These are phyloP conservation scores for Neofusicoccum kwambonambiense DNA, from an alignment of 2,329 filamentous ascomycete species.

Conservation along the genomic window DNA sequence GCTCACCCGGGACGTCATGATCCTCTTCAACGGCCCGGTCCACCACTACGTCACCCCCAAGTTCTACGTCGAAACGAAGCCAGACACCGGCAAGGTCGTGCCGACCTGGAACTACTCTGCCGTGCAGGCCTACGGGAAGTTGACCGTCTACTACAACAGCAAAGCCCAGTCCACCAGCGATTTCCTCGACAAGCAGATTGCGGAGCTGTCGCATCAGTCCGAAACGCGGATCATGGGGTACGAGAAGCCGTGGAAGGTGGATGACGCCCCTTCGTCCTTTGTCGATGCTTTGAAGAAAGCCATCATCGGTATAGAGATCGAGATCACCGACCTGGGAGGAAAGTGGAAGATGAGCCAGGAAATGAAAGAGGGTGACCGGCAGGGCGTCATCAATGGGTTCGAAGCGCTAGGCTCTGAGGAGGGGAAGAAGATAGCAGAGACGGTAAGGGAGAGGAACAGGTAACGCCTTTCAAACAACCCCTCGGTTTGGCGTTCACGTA, in stretches of 20 bases:
- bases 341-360: slow-evolving; percentile 51
- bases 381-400: slow-evolving; percentile 61
- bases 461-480: no score
- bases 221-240: slow-evolving; percentile 60
- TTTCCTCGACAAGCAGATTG: slow-evolving; percentile 54
- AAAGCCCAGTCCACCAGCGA: slow-evolving; percentile 43
- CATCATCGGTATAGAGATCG: slow-evolving; percentile 42
- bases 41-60: slow-evolving; percentile 69
- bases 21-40: slow-evolving; percentile 59
- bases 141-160: slow-evolving; percentile 54
- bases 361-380: slow-evolving; percentile 50
- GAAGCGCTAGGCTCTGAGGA: slow-evolving; percentile 41
- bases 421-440: slow-evolving; percentile 29
- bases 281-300: slow-evolving; percentile 44
- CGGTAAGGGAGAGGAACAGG: slow-evolving; percentile 30
- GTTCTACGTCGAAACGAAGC: slow-evolving; percentile 67
- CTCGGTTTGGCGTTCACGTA: no score
- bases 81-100: slow-evolving; percentile 63
- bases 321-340: slow-evolving; percentile 26
- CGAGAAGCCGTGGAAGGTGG: slow-evolving; percentile 55
- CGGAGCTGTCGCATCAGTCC: slow-evolving; percentile 51
- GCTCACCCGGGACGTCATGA: slow-evolving; percentile 54
- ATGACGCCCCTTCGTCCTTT: slow-evolving; percentile 57
- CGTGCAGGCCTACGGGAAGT: slow-evolving; percentile 61
- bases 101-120: slow-evolving; percentile 71